These are phyloP conservation scores for Gymnopus androsaceus DNA, from an alignment of 1,284 basidiomycete species.

Conservation along the genomic window DNA sequence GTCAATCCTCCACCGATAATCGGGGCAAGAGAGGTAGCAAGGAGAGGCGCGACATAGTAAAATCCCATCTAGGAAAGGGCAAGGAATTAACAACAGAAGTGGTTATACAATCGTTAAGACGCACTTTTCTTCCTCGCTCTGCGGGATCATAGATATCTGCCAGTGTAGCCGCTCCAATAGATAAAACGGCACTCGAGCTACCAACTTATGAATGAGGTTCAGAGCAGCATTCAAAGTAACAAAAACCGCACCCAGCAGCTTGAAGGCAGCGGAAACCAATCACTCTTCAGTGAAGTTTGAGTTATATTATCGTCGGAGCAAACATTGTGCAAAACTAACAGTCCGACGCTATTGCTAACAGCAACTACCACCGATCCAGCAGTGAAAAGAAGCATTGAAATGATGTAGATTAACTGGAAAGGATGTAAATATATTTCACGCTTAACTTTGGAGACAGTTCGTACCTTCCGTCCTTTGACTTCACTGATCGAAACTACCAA, in stretches of 20 bases:
- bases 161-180: conserved; percentile 80
- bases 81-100: neutral
- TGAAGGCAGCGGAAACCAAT: conserved; percentile 76
- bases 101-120: conserved; percentile 19
- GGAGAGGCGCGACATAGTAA: conserved; percentile 66
- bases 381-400: conserved; percentile 61
- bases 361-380: conserved; percentile 67
- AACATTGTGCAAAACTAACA: conserved; percentile 31
- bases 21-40: conserved; percentile 71
- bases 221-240: neutral
- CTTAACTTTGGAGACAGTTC: too few relatives aligned
- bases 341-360: conserved; percentile 55
- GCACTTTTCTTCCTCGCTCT: conserved; percentile 71
- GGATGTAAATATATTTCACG: too few relatives aligned
- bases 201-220: conserved; percentile 6
- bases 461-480: conserved; percentile 78
- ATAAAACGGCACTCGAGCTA: conserved; percentile 76
- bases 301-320: neutral
- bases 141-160: conserved; percentile 81
- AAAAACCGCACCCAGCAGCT: conserved; percentile 54
- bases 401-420: conserved; percentile 62
- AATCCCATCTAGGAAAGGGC: conserved; percentile 67
- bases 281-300: conserved; percentile 38
- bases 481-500: conserved; percentile 53
- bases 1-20: conserved; percentile 73